Evolutionary conservation across 495 filamentous ascomycete genomes (phyloP), one percentile per base, ranked within the genome.

Genomic region (Aspergillus bertholletiae): DNA sequence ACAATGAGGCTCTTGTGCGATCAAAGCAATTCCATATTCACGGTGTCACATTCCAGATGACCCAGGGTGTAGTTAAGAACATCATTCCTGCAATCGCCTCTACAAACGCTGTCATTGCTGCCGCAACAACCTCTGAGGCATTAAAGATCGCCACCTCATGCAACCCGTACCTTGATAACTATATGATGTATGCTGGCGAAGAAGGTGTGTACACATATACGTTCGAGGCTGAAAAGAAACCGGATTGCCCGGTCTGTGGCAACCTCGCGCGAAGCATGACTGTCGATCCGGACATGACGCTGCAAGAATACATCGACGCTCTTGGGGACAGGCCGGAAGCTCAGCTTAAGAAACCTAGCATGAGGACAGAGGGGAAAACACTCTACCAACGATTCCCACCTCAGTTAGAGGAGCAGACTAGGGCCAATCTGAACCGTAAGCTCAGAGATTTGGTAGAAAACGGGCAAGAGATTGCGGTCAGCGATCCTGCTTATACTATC

Each of bases 101-200:
- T 1, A 99, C 95, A 5, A 99, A 99, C 70, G 92, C 93, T 18
- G 92, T 97, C 48, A 89, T 99, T 57, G 95, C 95, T 3, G 95
- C 92, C 3, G 85, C 86, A 35, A 97, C 92, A 63, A 97, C 94
- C 62, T 97, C 96, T 46, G 95, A 99, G 72, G 93, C 92, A 9
- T 80, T 97, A 72, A 99, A 99, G 74, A 90, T 99, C 58, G 86
- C 85, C 23, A 95, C 91, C 35, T 81, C 76, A 41, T 83, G 82
- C 52, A 93, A 92, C 44, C 90, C 94, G 0, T 86, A 80, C 53
- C 80, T 97, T 1, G 84, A 89, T 58, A 99, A 95, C 66, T 99
- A 99, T 70, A 97, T 97, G 92, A 96, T 96, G 90, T 99, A 97
- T 72, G 96, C 86, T 26, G 95, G 95, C 34, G 90, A 99, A 66